These are phyloP conservation scores for Myxozyma neotropica DNA, from an alignment of 805 yeast genomes.

Conservation along the genomic window DNA sequence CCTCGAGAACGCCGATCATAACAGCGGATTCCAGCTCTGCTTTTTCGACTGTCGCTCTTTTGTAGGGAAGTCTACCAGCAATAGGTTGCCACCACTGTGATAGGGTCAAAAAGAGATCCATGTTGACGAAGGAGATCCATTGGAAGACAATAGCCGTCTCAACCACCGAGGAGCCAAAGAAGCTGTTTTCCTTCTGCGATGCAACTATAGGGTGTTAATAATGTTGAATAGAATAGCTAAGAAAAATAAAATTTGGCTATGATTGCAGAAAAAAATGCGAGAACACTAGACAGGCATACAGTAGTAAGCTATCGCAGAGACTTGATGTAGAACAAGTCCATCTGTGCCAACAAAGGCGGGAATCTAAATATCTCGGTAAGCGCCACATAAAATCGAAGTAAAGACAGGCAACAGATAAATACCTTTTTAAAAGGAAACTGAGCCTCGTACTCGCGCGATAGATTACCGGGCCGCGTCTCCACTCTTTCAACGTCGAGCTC, in stretches of 20 bases:
- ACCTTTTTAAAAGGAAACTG: constrained; percentile 58
- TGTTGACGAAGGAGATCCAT: constrained; percentile 78
- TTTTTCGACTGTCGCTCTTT: too few relatives aligned
- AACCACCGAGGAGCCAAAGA: constrained; percentile 65
- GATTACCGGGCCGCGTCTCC: constrained; percentile 40
- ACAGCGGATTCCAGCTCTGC: too few relatives aligned
- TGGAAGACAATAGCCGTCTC: constrained; percentile 68
- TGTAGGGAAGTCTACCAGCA: constrained; percentile 7
- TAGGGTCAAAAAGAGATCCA: constrained; percentile 58
- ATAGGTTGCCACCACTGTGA: constrained; percentile 60
- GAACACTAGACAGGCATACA: constrained; percentile 43
- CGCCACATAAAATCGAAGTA: neutral
- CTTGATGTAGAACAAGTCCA: constrained; percentile 65
- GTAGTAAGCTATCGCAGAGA: constrained; percentile 62
- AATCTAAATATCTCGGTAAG: too few relatives aligned
- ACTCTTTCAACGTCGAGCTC: constrained; percentile 58
- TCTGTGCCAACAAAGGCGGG: constrained; percentile 68
- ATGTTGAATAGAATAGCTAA: neutral
- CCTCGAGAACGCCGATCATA: constrained; percentile 45
- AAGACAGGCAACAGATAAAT: neutral
- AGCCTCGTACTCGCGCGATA: constrained; percentile 48
- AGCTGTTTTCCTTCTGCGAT: constrained; percentile 42
- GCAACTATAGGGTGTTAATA: constrained; percentile 33
- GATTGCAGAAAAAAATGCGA: constrained; percentile 7
- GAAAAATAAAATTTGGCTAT: neutral